Percentiles rank a stretch among this genome's conserved stretches.
These are phyloP conservation scores for Polytrichum commune DNA, from an alignment of 225 moss, liverwort and hornwort species.

Conservation along the genomic window DNA sequence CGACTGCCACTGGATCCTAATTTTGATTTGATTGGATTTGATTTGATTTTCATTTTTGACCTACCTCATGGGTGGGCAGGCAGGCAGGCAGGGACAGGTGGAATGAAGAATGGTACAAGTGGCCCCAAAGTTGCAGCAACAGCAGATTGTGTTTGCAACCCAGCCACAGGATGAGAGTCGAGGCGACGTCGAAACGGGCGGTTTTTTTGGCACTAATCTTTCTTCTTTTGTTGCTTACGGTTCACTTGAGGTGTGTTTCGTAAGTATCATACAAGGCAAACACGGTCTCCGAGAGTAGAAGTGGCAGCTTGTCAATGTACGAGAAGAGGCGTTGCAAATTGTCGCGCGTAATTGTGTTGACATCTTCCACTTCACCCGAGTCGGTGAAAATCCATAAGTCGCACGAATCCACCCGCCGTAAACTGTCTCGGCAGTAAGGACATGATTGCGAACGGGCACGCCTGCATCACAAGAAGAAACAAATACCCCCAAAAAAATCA, in stretches of 20 bases:
- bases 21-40: too few species aligned
- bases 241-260: slow-evolving; percentile 86
- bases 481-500: background rate
- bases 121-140: too few species aligned
- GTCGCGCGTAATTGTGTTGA: slow-evolving; percentile 87
- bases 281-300: slow-evolving; percentile 90
- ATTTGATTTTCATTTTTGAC: too few species aligned
- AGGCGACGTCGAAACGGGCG: too few species aligned
- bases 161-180: too few species aligned
- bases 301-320: slow-evolving; percentile 98
- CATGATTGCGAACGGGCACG: slow-evolving; percentile 92
- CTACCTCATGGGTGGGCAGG: too few species aligned
- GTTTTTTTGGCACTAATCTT: too few species aligned
- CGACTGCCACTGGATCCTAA: too few species aligned
- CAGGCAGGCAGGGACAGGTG: too few species aligned
- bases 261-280: slow-evolving; percentile 87
- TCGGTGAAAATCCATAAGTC: slow-evolving; percentile 99
- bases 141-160: too few species aligned
- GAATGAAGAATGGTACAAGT: too few species aligned
- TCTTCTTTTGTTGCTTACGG: too few species aligned
- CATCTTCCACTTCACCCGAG: slow-evolving; percentile 81
- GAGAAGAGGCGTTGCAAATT: slow-evolving; percentile 91
- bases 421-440: slow-evolving; percentile 92
- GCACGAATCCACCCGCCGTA: slow-evolving; percentile 89
- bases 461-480: slow-evolving; percentile 40